A percentile compares a stretch with the other conserved stretches of the same genome.
Conservation (phyloP, 768 basidiomycete species). For the Trametes elegans region DNA sequence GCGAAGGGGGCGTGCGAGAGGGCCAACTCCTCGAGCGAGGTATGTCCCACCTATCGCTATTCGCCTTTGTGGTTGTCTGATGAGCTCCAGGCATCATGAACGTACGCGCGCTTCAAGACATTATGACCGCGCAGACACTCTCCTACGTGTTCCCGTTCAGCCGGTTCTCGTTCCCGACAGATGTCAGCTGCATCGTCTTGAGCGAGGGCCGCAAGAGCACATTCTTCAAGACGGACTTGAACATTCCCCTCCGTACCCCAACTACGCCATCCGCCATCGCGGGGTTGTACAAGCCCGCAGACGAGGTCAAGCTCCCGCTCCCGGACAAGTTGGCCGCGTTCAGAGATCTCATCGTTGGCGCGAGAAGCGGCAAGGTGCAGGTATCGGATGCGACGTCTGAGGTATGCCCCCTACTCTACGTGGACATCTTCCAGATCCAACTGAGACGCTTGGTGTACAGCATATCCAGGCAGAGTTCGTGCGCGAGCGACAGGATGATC, state of each 20-base stretch:
- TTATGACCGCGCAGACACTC: constrained; percentile 62
- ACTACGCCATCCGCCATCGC: constrained; percentile 18
- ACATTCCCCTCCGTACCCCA: constrained; percentile 44
- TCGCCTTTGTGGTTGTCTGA: background rate
- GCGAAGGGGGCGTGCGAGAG: constrained; percentile 66
- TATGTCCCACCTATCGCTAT: constrained; percentile 7
- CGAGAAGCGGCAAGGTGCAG: constrained; percentile 53
- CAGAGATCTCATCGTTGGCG: constrained; percentile 57
- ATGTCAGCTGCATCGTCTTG: constrained; percentile 62
- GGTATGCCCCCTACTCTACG: constrained; percentile 35
- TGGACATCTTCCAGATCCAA: background rate
- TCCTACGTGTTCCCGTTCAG: constrained; percentile 79
- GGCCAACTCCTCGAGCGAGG: constrained; percentile 59
- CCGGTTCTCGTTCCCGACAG: constrained; percentile 68
- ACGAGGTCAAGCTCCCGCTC: constrained; percentile 45
- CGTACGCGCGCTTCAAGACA: constrained; percentile 59
- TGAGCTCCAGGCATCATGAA: constrained; percentile 54
- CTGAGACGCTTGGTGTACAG: constrained; percentile 33
- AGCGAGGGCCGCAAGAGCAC: constrained; percentile 66
- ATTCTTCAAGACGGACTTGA: constrained; percentile 69
- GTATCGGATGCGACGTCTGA: constrained; percentile 57
- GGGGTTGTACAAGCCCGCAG: constrained; percentile 48
- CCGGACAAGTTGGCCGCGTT: constrained; percentile 50
- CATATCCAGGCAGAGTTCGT: constrained; percentile 79
- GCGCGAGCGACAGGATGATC: constrained; percentile 37